phyloP scores from a whole-genome alignment of 306 rosid genomes.

The Lotus japonicus region DNA sequence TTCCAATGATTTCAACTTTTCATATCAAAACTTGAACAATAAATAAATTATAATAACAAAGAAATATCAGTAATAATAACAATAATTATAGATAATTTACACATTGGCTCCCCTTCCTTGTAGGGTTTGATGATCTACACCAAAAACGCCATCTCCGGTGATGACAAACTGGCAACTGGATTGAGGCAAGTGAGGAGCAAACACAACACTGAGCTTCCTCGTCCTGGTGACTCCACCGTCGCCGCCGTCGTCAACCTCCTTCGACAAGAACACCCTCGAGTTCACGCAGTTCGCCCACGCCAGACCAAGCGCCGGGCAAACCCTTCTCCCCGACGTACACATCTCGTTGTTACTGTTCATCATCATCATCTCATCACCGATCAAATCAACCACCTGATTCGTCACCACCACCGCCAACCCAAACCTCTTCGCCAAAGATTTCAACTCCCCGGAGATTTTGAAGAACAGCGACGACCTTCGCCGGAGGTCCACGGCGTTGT shows the following conservation, averaged over 20 bases:
- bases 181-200: slow-evolving; percentile 76
- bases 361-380: slow-evolving; percentile 31
- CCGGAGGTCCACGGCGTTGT: slow-evolving; percentile 50
- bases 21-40: no score
- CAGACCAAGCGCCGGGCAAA: slow-evolving; percentile 77
- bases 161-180: slow-evolving; percentile 31
- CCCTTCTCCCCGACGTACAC: slow-evolving; percentile 60
- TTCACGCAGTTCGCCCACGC: slow-evolving; percentile 89
- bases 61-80: no score
- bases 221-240: slow-evolving; percentile 18
- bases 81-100: background rate
- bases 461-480: slow-evolving; percentile 64
- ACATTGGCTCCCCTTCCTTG: background rate
- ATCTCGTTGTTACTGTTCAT: slow-evolving; percentile 12
- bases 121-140: background rate
- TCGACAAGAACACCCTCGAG: slow-evolving; percentile 69
- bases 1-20: no score
- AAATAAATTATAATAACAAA: no score
- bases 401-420: slow-evolving; percentile 69
- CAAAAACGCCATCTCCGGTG: slow-evolving; percentile 17
- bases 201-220: slow-evolving; percentile 57
- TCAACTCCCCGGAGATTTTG: slow-evolving; percentile 62
- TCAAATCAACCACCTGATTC: slow-evolving; percentile 76
- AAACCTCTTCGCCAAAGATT: slow-evolving; percentile 47
- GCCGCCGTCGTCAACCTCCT: background rate